Evolutionary conservation across 768 basidiomycete species (phyloP).

Genomic region (Mycena alexandri): DNA sequence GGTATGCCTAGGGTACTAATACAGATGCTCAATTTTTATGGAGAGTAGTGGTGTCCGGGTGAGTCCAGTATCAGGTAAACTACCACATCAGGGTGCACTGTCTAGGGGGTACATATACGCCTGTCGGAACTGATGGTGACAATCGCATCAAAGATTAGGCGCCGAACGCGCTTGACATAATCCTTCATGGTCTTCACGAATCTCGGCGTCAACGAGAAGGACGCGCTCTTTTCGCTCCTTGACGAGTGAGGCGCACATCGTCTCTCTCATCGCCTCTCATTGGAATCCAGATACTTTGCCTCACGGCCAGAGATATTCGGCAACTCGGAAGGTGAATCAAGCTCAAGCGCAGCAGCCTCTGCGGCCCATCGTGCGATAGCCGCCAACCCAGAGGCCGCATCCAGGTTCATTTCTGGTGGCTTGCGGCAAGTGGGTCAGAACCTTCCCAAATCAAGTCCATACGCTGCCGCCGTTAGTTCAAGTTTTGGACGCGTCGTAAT

Average conservation of each 20-base stretch:
- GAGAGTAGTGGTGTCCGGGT: too few relatives aligned
- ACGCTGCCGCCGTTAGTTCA: constrained; percentile 23
- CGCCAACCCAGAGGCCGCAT: constrained; percentile 27
- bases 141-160: neutral
- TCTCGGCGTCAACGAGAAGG: constrained; percentile 34
- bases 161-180: neutral
- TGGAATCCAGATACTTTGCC: constrained; percentile 35
- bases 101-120: too few relatives aligned
- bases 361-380: constrained; percentile 34
- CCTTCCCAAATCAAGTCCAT: constrained; percentile 26
- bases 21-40: too few relatives aligned
- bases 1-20: too few relatives aligned
- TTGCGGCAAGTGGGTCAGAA: constrained; percentile 18
- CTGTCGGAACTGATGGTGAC: too few relatives aligned
- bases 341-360: constrained; percentile 18
- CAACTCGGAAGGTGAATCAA: constrained; percentile 25
- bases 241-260: constrained; percentile 31
- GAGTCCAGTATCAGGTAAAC: too few relatives aligned
- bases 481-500: neutral
- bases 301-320: constrained; percentile 38
- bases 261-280: neutral
- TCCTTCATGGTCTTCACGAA: constrained; percentile 35
- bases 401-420: constrained; percentile 18
- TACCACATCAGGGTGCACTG: too few relatives aligned
- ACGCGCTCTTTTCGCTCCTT: constrained; percentile 38